Conservation (phyloP, 805 yeast genomes). For the Metschnikowia arizonensis region DNA sequence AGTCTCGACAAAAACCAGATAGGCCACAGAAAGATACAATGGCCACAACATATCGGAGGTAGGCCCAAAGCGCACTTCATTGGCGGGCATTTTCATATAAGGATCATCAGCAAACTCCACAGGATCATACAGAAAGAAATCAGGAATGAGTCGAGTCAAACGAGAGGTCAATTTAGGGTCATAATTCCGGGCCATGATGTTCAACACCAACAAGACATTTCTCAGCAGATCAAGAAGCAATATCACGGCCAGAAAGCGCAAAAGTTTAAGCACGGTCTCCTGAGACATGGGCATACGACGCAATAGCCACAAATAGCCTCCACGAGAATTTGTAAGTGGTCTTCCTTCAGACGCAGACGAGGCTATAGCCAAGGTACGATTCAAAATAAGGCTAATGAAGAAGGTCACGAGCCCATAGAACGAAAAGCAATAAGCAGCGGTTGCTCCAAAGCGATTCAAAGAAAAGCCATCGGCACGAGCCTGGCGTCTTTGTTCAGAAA, state of each 20-base stretch:
- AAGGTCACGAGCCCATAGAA: conserved; percentile 37
- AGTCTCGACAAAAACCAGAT: conserved; percentile 62
- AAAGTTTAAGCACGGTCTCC: conserved; percentile 12
- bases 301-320: conserved; percentile 19
- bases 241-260: conserved; percentile 28
- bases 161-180: conserved; percentile 8
- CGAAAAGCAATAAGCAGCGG: conserved; percentile 33
- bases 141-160: conserved; percentile 11
- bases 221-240: conserved; percentile 24
- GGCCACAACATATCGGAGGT: conserved; percentile 54
- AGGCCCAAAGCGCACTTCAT: conserved; percentile 43
- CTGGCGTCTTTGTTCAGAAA: conserved; percentile 12
- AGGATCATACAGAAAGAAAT: conserved; percentile 10
- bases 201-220: conserved; percentile 31
- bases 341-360: conserved; percentile 27
- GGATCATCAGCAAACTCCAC: conserved; percentile 15
- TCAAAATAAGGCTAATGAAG: conserved; percentile 35
- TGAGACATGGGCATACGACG: conserved; percentile 17
- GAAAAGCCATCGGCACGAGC: conserved; percentile 9
- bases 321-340: conserved; percentile 10
- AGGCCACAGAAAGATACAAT: conserved; percentile 52
- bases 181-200: conserved; percentile 18
- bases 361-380: conserved; percentile 37
- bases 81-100: conserved; percentile 29
- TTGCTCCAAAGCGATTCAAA: conserved; percentile 19